A percentile compares a stretch with the other conserved stretches of the same genome.
phyloP scores from a whole-genome alignment of 495 filamentous ascomycete species.

The Talaromyces thailandensis region DNA sequence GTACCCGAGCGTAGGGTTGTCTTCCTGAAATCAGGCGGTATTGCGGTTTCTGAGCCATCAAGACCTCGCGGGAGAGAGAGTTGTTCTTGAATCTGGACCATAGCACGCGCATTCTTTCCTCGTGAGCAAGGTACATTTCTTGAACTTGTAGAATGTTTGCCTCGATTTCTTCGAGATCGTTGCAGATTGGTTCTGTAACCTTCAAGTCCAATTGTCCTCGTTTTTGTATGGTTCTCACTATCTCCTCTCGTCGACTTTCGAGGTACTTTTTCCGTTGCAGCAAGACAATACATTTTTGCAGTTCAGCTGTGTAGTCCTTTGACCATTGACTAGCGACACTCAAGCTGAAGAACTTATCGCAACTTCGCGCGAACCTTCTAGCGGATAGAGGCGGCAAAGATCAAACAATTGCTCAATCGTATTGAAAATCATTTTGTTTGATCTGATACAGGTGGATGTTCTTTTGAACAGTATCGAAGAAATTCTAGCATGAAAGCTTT shows the following conservation, averaged over 20 bases:
- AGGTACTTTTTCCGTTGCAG: not conserved
- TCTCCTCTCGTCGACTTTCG: no score
- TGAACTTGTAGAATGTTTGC: not conserved
- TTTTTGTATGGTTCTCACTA: no score
- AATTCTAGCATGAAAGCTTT: no score
- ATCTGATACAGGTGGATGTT: not conserved
- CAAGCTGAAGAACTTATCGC: not conserved
- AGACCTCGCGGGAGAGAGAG: no score
- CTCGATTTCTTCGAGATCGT: not conserved
- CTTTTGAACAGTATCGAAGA: not conserved
- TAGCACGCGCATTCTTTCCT: not conserved
- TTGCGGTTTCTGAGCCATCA: no score
- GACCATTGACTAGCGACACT: not conserved
- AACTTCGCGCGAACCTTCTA: not conserved
- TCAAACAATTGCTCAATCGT: not conserved
- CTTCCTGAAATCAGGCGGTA: no score
- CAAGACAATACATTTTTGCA: not conserved
- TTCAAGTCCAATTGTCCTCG: no score
- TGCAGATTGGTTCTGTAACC: no score
- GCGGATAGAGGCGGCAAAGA: not conserved
- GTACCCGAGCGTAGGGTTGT: no score
- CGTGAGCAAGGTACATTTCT: not conserved
- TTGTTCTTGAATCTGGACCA: no score
- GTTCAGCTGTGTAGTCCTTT: not conserved
- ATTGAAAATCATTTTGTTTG: not conserved